Base-by-base conservation (phyloP, 768 basidiomycete genomes). In the Trametes cubensis region DNA sequence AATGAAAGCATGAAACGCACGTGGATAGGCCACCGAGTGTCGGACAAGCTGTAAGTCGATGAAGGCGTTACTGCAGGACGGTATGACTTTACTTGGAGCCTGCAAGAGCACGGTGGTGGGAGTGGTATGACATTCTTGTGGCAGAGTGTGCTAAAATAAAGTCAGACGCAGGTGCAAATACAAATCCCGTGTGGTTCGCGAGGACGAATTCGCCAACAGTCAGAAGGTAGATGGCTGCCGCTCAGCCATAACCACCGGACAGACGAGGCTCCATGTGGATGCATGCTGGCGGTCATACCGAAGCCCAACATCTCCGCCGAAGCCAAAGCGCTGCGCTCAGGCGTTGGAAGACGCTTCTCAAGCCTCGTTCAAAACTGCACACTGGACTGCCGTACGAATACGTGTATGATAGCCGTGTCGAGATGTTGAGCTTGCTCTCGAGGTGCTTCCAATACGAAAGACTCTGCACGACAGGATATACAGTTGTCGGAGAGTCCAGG, bases 291-390 rank as follows among this genome's bases (percentile, higher is more conserved):
- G 17, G 75, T 83, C 5, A 73, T 85, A 0, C 73, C 78, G 65
- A 86, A 87, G 67, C 84, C 83, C 13, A 76, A 81, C 54, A 80
- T 85, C 51, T 85, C 83, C 5, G 74, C 76, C 0, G 81, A 81
- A 61, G 85, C 85, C 0, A 69, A 70, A 74, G 46, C 75, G 77
- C 23, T 86, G 84, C 13, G 67, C 67, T 3, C 70, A 80, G 50
- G 74, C 75, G 10, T 76, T 87, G 14, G 75, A 80, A 40, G 69
- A 76, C 14, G 74, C 82, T n/a, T n/a, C n/a, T n/a, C n/a, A n/a
- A n/a, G n/a, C n/a, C n/a, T n/a, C n/a, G n/a, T 17, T 15, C 8
- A 14, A 15, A 14, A 1, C 1, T 49, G 48, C 13, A 26, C 14
- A n/a, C 5, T 5, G 26, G 23, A 49, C 14, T 14, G 28, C 14